Evolutionary conservation across 1,139 yeast genomes (phyloP).

Genomic region (Magnusiomyces ingens): DNA sequence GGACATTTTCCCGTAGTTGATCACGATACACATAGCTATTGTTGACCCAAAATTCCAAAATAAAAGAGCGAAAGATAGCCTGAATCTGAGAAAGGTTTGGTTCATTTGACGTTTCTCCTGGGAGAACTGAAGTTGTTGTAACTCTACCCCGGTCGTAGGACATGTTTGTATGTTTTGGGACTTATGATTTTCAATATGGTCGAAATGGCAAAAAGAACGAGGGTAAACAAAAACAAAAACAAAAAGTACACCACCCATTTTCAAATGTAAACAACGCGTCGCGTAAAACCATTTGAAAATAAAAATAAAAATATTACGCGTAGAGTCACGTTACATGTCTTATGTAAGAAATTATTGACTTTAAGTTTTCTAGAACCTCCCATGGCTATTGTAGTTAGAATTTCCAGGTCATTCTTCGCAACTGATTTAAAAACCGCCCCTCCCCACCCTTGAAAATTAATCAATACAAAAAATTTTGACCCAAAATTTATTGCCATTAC

Average conservation of each 20-base stretch:
- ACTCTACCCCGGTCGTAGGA: slow-evolving; percentile 73
- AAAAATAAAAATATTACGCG: background rate
- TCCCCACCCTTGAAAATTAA: too few relatives aligned
- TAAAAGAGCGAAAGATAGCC: slow-evolving; percentile 72
- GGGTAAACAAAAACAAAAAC: too few relatives aligned
- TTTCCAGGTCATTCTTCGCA: too few relatives aligned
- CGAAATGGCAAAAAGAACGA: background rate
- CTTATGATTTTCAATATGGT: background rate
- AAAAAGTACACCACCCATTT: too few relatives aligned
- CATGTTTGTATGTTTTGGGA: slow-evolving; percentile 23
- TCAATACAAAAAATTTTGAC: background rate
- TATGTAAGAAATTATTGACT: too few relatives aligned
- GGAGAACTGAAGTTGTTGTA: slow-evolving; percentile 78
- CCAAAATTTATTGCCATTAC: background rate
- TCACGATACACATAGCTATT: slow-evolving; percentile 84
- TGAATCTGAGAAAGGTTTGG: slow-evolving; percentile 69
- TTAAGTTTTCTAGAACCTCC: too few relatives aligned
- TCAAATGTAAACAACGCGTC: background rate
- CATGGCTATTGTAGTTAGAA: too few relatives aligned
- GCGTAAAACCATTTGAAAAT: background rate
- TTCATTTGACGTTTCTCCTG: slow-evolving; percentile 66
- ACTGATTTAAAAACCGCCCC: too few relatives aligned
- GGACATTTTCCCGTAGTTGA: slow-evolving; percentile 79
- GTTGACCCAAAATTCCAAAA: slow-evolving; percentile 78
- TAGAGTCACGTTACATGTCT: too few relatives aligned